phyloP scores from a whole-genome alignment of 371 early-diverging fungal genomes.

The Syncephalastrum monosporum region DNA sequence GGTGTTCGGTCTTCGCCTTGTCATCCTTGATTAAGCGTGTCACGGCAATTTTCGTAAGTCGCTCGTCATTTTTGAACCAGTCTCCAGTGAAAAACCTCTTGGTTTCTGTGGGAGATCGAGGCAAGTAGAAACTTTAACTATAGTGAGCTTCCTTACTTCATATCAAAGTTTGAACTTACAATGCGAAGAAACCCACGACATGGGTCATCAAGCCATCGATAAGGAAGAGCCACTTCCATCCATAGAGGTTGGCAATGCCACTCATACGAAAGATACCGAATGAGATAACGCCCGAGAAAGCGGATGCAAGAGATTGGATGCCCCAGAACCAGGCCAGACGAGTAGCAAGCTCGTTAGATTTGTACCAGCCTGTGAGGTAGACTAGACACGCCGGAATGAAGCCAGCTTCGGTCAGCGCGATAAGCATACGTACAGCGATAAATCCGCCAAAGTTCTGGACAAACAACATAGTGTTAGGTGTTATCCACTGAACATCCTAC shows the following conservation, averaged over 20 bases:
- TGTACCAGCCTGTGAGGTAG: slow-evolving; percentile 60
- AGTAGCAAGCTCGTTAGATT: slow-evolving; percentile 51
- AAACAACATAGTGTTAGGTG: not conserved
- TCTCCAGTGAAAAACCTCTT: slow-evolving; percentile 33
- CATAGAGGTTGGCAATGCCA: slow-evolving; percentile 47
- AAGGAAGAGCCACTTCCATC: slow-evolving; percentile 57
- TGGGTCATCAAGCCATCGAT: slow-evolving; percentile 50
- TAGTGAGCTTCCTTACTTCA: too few relatives aligned
- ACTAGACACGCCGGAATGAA: slow-evolving; percentile 56
- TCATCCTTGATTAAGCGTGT: slow-evolving; percentile 54
- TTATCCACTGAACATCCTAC: not conserved
- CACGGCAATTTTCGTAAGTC: slow-evolving; percentile 36
- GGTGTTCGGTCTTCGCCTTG: slow-evolving; percentile 34
- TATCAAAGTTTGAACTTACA: slow-evolving; percentile 19
- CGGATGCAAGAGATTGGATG: slow-evolving; percentile 50
- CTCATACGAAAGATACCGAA: slow-evolving; percentile 53
- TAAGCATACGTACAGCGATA: slow-evolving; percentile 22
- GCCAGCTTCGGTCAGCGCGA: slow-evolving; percentile 46
- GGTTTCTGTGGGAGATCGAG: slow-evolving; percentile 34
- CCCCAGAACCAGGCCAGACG: slow-evolving; percentile 61
- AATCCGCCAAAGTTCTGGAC: slow-evolving; percentile 21
- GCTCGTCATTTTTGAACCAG: slow-evolving; percentile 24
- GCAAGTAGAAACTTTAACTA: slow-evolving; percentile 43
- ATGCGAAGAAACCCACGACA: slow-evolving; percentile 36
- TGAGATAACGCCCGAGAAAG: slow-evolving; percentile 54